Percentiles rank a stretch among this genome's conserved stretches.
phyloP scores from a whole-genome alignment of 2,329 filamentous ascomycete genomes.

The Metarhizium album region DNA sequence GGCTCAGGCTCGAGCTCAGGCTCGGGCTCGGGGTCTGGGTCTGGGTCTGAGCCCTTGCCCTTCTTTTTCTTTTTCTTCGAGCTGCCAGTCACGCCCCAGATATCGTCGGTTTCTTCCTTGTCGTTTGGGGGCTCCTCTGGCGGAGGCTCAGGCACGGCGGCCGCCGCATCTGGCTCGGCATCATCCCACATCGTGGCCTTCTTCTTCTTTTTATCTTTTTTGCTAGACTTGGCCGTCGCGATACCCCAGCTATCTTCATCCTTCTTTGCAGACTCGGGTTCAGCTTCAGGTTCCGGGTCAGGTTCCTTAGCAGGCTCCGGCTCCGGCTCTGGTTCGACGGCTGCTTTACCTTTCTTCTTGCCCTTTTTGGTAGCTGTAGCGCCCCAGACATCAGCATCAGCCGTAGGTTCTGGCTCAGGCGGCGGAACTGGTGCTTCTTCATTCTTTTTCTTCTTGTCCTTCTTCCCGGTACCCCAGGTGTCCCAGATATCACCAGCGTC shows the following conservation, averaged over 20 bases:
- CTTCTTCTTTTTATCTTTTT: conserved; percentile 21
- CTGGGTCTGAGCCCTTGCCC: conserved; percentile 2
- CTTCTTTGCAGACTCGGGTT: conserved; percentile 17
- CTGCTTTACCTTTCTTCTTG: conserved; percentile 27
- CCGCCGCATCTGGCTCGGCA: conserved; percentile 11
- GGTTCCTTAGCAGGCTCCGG: conserved; percentile 16
- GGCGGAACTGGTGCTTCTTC: neutral
- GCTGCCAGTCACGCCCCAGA: conserved; percentile 15
- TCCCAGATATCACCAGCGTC: conserved; percentile 23
- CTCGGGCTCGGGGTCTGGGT: neutral
- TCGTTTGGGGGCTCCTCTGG: conserved; percentile 6
- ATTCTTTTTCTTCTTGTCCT: conserved; percentile 19
- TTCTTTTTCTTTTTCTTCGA: conserved; percentile 16
- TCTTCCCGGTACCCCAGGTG: conserved; percentile 12
- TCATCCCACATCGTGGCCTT: conserved; percentile 15
- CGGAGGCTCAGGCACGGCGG: conserved; percentile 3
- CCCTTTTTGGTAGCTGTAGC: conserved; percentile 13
- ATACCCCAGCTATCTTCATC: conserved; percentile 22
- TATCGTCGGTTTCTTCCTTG: conserved; percentile 15
- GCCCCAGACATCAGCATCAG: conserved; percentile 1
- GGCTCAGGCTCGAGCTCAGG: neutral
- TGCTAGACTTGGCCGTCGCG: conserved; percentile 16
- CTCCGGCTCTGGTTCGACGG: conserved; percentile 13
- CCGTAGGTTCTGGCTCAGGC: neutral
- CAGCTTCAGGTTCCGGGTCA: conserved; percentile 13